Conservation (phyloP, 345 rosid species). For the Corchorus olitorius region DNA sequence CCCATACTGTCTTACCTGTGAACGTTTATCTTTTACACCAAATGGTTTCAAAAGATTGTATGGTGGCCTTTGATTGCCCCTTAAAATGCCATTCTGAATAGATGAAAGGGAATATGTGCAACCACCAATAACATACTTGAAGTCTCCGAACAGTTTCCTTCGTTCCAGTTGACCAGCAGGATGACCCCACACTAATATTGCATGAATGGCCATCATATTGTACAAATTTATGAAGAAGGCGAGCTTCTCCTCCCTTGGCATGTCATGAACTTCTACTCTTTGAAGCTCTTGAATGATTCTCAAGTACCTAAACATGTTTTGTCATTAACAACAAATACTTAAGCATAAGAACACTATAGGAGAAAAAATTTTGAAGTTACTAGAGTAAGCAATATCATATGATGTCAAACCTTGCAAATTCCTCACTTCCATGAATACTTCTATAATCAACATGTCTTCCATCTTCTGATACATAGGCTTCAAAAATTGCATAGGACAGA, state of each 20-base stretch:
- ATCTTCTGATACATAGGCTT: conserved; percentile 73
- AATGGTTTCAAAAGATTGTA: conserved; percentile 80
- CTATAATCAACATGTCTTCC: conserved; percentile 86
- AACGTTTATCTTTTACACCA: conserved; percentile 66
- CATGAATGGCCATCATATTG: conserved; percentile 90
- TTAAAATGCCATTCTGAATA: conserved; percentile 80
- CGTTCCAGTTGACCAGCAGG: conserved; percentile 77
- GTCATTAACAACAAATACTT: conserved; percentile 11
- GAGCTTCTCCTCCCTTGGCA: conserved; percentile 75
- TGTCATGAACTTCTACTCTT: conserved; percentile 64
- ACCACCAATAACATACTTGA: conserved; percentile 81
- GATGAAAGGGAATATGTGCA: conserved; percentile 74
- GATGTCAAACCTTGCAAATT: conserved; percentile 74
- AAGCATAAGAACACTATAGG: not conserved
- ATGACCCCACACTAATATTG: conserved; percentile 68
- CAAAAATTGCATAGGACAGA: conserved; percentile 63
- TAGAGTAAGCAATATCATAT: conserved; percentile 9
- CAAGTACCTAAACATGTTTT: conserved; percentile 52
- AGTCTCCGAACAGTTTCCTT: conserved; percentile 68
- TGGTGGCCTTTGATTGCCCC: conserved; percentile 83
- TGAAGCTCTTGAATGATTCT: conserved; percentile 84
- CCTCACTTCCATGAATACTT: conserved; percentile 94
- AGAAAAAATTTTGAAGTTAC: not conserved
- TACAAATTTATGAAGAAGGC: conserved; percentile 85
- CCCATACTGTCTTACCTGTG: conserved; percentile 41